Evolutionary conservation across 768 basidiomycete species (phyloP), one percentile per base, ranked within the genome.

Genomic region (Lentinula boryana): DNA sequence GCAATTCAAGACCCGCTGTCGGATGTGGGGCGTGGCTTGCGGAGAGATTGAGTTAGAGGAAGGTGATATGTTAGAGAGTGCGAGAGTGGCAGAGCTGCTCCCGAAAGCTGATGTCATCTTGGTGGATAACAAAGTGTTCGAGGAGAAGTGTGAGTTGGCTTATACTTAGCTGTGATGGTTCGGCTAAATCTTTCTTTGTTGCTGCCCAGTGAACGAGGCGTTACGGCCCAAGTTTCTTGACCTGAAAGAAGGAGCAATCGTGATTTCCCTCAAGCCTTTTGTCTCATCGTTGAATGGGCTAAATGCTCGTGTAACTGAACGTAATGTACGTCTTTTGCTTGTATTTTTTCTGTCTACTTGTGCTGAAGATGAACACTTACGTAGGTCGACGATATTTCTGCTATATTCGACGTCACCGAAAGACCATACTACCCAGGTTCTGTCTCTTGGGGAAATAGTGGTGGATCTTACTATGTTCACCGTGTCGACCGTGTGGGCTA

Each of bases 221-320:
- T 75, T 99, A 15, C 81, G 90, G 49, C 87, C 90, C 32, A 89
- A 93, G 68, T 98, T 98, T 74, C 77, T 99, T 58, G 97, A 99
- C 68, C 77, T 98, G 62, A 97, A 94, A 68, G 93, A 96, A 62
- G 92, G 93, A 18, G 93, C 95, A 0, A 87, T 87, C 52, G 90
- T 99, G 51, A 84, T 98, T 40, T 94, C 92, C 18, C 75, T 99
- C 16, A 85, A 88, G 61, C 93, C 94, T 1, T 97, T 93, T 63
- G 87, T 95, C 60, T 82, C 87, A 35, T 83, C 84, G 0, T 66
- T 81, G 38, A 81, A 88, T 65, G 88, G 87, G 44, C 84, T 81
- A 32, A 81, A 88, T 65, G 88, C 87, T 46, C 84, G 91, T 40
- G 78, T 97, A 60, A 93, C 90, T 0, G 88, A 93, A 66, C 88